A percentile compares a stretch with the other conserved stretches of the same genome.
Evolutionary conservation across 1,139 yeast genomes (phyloP).

Genomic region (Blastobotrys persicus): DNA sequence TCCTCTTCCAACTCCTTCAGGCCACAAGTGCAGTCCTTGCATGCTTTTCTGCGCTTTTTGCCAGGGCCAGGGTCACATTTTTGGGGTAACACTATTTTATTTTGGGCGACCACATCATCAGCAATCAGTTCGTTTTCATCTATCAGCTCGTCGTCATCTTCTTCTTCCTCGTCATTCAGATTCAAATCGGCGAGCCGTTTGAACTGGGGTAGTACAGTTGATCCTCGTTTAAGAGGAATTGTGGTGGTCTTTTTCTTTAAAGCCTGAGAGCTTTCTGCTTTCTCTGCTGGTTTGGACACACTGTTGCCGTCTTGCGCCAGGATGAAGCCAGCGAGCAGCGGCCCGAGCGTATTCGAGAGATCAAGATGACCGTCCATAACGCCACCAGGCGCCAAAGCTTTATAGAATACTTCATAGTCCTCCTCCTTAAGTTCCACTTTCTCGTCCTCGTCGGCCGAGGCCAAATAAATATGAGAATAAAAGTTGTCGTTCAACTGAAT

Average conservation of each 20-base stretch:
- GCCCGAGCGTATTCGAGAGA: slow-evolving; percentile 49
- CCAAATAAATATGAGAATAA: slow-evolving; percentile 58
- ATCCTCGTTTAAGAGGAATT: slow-evolving; percentile 4
- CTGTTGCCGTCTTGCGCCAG: slow-evolving; percentile 43
- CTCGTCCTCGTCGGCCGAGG: slow-evolving; percentile 35
- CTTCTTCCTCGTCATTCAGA: slow-evolving; percentile 46
- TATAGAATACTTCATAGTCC: slow-evolving; percentile 45
- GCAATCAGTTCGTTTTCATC: slow-evolving; percentile 50
- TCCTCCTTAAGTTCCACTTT: slow-evolving; percentile 45
- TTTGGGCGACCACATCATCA: slow-evolving; percentile 38
- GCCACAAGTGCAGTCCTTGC: slow-evolving; percentile 98
- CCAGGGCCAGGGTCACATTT: slow-evolving; percentile 49
- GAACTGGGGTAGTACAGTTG: slow-evolving; percentile 21
- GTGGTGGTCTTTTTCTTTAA: slow-evolving; percentile 15
- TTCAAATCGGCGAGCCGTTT: slow-evolving; percentile 30
- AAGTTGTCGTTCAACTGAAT: slow-evolving; percentile 46
- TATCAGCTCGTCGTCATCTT: slow-evolving; percentile 44
- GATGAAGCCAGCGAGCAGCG: slow-evolving; percentile 61
- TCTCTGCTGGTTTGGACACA: slow-evolving; percentile 44
- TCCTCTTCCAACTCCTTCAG: slow-evolving; percentile 65
- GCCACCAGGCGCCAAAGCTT: slow-evolving; percentile 49
- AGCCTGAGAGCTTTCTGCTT: slow-evolving; percentile 12
- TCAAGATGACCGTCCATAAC: slow-evolving; percentile 51
- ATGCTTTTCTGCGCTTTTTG: slow-evolving; percentile 55
- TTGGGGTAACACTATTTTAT: slow-evolving; percentile 43